Percentiles rank a stretch among this genome's conserved stretches.
Conservation (phyloP, 495 filamentous ascomycete genomes). For the Tuber umbilicatum region DNA sequence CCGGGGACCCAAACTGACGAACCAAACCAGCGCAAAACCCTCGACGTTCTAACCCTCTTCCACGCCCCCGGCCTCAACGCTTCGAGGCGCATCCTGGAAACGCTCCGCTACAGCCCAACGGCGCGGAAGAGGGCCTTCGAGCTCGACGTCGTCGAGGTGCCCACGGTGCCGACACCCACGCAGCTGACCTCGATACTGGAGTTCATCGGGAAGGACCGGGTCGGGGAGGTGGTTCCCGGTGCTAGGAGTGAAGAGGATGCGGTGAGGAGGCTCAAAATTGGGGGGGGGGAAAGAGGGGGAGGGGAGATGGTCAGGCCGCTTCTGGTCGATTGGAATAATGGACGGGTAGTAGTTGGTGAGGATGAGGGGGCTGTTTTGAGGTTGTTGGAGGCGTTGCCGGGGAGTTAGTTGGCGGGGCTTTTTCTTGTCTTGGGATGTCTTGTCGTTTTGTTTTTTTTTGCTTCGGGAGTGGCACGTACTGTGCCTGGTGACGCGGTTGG, state of each 20-base stretch:
- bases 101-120: slow-evolving; percentile 58
- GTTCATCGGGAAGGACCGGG: slow-evolving; percentile 59
- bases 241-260: slow-evolving; percentile 68
- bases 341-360: slow-evolving; percentile 51
- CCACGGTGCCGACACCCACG: slow-evolving; percentile 61
- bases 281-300: slow-evolving; percentile 46
- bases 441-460: background rate
- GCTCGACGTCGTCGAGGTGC: slow-evolving; percentile 71
- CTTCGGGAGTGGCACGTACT: background rate
- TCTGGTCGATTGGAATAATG: slow-evolving; percentile 92
- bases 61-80: slow-evolving; percentile 63
- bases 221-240: slow-evolving; percentile 59
- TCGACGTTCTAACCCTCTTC: slow-evolving; percentile 94
- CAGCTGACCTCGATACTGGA: slow-evolving; percentile 84
- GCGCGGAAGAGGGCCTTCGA: slow-evolving; percentile 63
- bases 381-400: slow-evolving; percentile 35
- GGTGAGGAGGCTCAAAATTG: slow-evolving; percentile 58
- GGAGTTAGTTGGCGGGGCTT: background rate
- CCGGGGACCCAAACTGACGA: background rate
- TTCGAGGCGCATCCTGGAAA: slow-evolving; percentile 59
- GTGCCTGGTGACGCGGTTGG: background rate
- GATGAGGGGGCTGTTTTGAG: slow-evolving; percentile 34
- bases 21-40: slow-evolving; percentile 59
- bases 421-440: background rate
- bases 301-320: slow-evolving; percentile 60